Evolutionary conservation across 805 yeast species (phyloP).

Genomic region (Starmerella potacharoeniae): DNA sequence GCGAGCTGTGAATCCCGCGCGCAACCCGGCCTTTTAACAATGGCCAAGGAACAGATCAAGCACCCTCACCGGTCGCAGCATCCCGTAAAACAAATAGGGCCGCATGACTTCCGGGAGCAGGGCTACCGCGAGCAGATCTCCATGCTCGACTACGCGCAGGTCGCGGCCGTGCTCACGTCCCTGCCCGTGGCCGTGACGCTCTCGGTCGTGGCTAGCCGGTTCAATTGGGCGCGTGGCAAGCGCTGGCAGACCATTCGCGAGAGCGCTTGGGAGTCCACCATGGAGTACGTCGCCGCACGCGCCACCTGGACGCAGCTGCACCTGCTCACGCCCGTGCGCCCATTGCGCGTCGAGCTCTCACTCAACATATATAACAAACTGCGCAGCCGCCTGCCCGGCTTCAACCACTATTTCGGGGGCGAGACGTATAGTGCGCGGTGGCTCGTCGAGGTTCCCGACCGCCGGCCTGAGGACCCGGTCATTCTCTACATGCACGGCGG

Average conservation of each 20-base stretch:
- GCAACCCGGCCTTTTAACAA: not conserved
- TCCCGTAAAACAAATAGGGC: constrained; percentile 9
- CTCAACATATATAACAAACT: not conserved
- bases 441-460: constrained; percentile 21
- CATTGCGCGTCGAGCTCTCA: constrained; percentile 17
- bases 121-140: constrained; percentile 6
- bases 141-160: constrained; percentile 9
- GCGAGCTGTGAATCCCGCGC: not conserved
- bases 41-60: not conserved
- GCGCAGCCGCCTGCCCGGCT: constrained; percentile 11
- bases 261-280: constrained; percentile 9
- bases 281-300: constrained; percentile 15
- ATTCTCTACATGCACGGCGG: constrained; percentile 25
- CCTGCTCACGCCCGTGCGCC: constrained; percentile 18
- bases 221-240: constrained; percentile 3
- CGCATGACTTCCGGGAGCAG: constrained; percentile 16
- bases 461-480: constrained; percentile 23
- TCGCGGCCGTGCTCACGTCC: constrained; percentile 6
- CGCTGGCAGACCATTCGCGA: constrained; percentile 1
- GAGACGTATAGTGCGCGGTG: constrained; percentile 20
- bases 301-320: constrained; percentile 19
- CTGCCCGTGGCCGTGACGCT: constrained; percentile 7
- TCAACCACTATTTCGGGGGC: constrained; percentile 19
- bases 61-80: not conserved
- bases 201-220: not conserved